Percentiles rank a stretch among this genome's conserved stretches.
Conservation (phyloP, 2,329 filamentous ascomycete genomes). For the Xylaria sp. region DNA sequence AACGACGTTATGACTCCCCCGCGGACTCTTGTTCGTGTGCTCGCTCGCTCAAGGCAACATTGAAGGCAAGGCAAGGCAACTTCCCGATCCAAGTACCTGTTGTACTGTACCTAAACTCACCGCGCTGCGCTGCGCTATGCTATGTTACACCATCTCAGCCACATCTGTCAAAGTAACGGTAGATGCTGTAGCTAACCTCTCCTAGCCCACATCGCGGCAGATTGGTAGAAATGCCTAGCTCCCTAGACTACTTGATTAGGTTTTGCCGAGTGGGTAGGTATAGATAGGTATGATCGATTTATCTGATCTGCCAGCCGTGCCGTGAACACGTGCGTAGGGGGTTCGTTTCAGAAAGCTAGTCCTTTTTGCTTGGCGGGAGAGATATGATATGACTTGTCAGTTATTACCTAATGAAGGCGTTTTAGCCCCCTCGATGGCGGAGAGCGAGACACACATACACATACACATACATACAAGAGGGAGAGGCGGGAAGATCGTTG, state of each 20-base stretch:
- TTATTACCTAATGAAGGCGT: not conserved
- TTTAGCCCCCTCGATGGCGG: not conserved
- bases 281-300: too few relatives aligned
- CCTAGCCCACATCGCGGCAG: too few relatives aligned
- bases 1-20: not conserved
- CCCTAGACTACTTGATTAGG: too few relatives aligned
- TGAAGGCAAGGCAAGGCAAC: not conserved
- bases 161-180: not conserved
- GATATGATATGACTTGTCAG: constrained; percentile 14
- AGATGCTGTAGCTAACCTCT: not conserved
- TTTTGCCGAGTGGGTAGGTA: too few relatives aligned
- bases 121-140: too few relatives aligned
- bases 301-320: not conserved
- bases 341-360: constrained; percentile 9
- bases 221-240: too few relatives aligned
- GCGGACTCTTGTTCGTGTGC: too few relatives aligned
- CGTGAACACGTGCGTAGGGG: not conserved
- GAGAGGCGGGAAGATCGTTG: not conserved
- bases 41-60: too few relatives aligned
- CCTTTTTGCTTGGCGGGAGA: not conserved
- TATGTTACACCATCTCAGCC: not conserved
- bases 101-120: too few relatives aligned
- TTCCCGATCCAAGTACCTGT: not conserved
- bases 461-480: too few relatives aligned
- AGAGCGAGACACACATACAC: not conserved